These are phyloP conservation scores for Phytophthora cryptogea DNA, from an alignment of 352 stramenopile genomes.

Conservation along the genomic window DNA sequence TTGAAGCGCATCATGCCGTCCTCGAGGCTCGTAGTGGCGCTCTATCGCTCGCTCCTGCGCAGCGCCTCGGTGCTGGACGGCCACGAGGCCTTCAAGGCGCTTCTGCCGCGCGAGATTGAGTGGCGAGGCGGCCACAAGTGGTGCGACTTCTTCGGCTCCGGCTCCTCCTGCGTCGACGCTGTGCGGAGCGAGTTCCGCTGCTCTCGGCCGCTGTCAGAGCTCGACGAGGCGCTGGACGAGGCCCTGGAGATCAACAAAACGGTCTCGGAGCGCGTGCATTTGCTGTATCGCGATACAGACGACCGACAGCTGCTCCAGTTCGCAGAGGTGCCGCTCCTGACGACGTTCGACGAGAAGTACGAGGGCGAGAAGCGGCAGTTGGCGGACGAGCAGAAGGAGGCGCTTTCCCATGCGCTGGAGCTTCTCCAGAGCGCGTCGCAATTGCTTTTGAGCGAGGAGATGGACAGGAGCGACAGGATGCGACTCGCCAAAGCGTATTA, in stretches of 20 bases:
- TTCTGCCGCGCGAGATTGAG: conserved; percentile 65
- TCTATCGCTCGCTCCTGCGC: conserved; percentile 74
- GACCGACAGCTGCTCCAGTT: conserved; percentile 48
- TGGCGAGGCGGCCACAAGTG: conserved; percentile 52
- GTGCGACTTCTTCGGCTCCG: conserved; percentile 64
- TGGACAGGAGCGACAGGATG: conserved; percentile 49
- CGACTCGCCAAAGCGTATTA: conserved; percentile 75
- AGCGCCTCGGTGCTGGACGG: conserved; percentile 69
- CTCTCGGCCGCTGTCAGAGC: conserved; percentile 2
- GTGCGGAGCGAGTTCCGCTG: conserved; percentile 59
- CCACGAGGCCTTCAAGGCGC: conserved; percentile 66
- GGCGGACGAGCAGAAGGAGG: conserved; percentile 24
- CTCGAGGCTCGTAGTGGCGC: conserved; percentile 57
- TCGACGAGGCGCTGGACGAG: conserved; percentile 60
- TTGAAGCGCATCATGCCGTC: conserved; percentile 41
- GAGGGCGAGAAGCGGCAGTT: conserved; percentile 39
- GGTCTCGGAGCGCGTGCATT: conserved; percentile 62
- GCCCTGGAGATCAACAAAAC: conserved; percentile 70
- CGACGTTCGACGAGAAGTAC: conserved; percentile 64
- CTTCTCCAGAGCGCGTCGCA: conserved; percentile 56
- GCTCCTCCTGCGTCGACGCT: conserved; percentile 57
- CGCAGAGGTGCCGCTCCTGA: conserved; percentile 24
- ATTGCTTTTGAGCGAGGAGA: conserved; percentile 48
- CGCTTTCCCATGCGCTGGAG: conserved; percentile 53
- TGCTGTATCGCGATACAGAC: conserved; percentile 60